phyloP scores from a whole-genome alignment of 2,329 filamentous ascomycete species.

The Pseudocercospora fijiensis region DNA sequence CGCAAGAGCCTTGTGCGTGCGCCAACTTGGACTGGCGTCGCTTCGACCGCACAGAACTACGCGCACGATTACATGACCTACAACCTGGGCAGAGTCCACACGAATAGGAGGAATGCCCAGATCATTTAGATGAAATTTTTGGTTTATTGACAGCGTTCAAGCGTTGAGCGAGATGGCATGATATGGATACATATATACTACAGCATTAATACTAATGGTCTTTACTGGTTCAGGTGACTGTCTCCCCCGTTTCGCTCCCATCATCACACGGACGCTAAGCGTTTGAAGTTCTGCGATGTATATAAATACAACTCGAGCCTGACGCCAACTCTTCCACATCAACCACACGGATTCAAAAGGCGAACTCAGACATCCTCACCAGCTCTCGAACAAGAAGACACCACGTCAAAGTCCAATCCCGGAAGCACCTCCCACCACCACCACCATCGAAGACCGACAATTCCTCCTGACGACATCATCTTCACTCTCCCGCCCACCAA shows the following conservation, averaged over 20 bases:
- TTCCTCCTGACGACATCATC: no score
- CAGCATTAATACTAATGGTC: neutral
- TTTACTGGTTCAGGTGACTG: neutral
- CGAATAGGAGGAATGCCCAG: slow-evolving; percentile 26
- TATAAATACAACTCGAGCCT: neutral
- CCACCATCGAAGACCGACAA: neutral
- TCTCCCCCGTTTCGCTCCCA: neutral
- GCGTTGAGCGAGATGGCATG: neutral
- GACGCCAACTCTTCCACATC: neutral
- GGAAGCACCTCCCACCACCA: neutral
- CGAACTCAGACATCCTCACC: neutral
- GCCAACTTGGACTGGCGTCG: slow-evolving; percentile 10
- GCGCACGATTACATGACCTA: slow-evolving; percentile 18
- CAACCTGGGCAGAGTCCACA: slow-evolving; percentile 22
- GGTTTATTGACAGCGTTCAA: neutral
- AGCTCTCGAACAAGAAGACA: neutral
- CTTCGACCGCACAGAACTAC: slow-evolving; percentile 5
- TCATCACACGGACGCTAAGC: neutral
- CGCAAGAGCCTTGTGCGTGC: slow-evolving; percentile 3
- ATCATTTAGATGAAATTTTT: slow-evolving; percentile 13
- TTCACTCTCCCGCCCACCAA: no score
- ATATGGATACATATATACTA: neutral
- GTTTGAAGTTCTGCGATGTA: neutral
- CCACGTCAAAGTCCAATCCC: neutral
- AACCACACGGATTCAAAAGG: neutral